These are phyloP conservation scores for Crotalaria pallida DNA, from an alignment of 306 rosid genomes.

Conservation along the genomic window DNA sequence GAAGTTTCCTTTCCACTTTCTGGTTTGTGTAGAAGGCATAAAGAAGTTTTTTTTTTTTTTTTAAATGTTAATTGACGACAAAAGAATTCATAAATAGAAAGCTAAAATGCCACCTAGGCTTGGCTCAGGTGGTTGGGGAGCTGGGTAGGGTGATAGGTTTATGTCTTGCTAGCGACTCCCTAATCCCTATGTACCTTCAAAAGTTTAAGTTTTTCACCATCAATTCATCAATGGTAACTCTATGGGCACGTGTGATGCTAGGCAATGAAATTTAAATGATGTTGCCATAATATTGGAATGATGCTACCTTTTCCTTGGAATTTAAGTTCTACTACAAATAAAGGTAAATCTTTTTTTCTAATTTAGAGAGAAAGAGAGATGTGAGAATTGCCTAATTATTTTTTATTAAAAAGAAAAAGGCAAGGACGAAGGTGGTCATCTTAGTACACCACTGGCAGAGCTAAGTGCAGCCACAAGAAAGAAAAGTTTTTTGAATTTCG, in stretches of 20 bases:
- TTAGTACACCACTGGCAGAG: not conserved
- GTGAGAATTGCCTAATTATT: not conserved
- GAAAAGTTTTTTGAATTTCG: no score
- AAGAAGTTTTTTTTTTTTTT: conserved; percentile 1
- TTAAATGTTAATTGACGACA: conserved; percentile 7
- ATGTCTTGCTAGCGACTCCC: conserved; percentile 14
- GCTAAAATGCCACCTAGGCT: not conserved
- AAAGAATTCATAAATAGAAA: not conserved
- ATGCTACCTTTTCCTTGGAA: not conserved
- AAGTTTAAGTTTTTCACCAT: not conserved
- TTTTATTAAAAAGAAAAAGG: not conserved
- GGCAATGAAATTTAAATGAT: not conserved
- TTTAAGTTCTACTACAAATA: not conserved
- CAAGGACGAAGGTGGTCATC: not conserved
- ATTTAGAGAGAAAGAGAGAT: not conserved
- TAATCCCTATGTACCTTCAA: not conserved
- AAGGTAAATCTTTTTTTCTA: conserved; percentile 14
- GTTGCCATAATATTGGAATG: not conserved
- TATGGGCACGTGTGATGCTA: not conserved
- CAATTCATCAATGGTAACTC: not conserved
- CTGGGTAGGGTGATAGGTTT: not conserved
- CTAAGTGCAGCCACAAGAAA: not conserved
- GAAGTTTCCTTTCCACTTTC: not conserved
- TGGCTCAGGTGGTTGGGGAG: conserved; percentile 7
- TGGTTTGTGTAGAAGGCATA: not conserved